Conservation (phyloP, 768 basidiomycete genomes). For the Rhodotorula babjevae region DNA sequence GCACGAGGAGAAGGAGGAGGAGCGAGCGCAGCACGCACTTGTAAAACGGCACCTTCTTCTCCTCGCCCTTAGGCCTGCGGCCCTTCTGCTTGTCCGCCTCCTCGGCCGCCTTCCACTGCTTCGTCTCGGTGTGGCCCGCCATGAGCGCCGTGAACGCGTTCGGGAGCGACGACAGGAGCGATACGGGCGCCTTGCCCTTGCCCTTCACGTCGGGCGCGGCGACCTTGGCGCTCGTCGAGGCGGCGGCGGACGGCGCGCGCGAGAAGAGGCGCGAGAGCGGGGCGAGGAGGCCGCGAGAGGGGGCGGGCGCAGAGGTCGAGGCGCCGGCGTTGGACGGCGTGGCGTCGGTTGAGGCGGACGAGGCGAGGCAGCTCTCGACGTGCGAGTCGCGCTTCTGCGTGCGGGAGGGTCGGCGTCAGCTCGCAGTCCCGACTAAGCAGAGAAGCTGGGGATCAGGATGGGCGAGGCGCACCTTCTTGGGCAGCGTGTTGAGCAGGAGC, state of each 20-base stretch:
- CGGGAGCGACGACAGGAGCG: slow-evolving; percentile 8
- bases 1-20: background rate
- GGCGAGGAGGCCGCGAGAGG: slow-evolving; percentile 6
- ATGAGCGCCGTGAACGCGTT: slow-evolving; percentile 78
- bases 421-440: background rate
- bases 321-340: background rate
- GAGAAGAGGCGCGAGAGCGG: slow-evolving; percentile 29
- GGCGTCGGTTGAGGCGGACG: background rate
- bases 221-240: background rate
- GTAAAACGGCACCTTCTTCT: slow-evolving; percentile 69
- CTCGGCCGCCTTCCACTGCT: slow-evolving; percentile 77
- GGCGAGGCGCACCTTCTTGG: background rate
- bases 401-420: background rate
- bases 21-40: slow-evolving; percentile 52
- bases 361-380: background rate
- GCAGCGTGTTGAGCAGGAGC: background rate
- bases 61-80: slow-evolving; percentile 44
- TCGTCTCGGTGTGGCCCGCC: slow-evolving; percentile 74
- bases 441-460: background rate
- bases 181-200: background rate
- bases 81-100: slow-evolving; percentile 52
- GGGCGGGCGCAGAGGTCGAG: background rate
- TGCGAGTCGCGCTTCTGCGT: slow-evolving; percentile 13
- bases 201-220: background rate
- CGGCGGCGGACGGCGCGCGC: background rate